Evolutionary conservation across 306 rosid genomes (phyloP), one percentile per base, ranked within the genome.

Genomic region (Sophora flavescens): DNA sequence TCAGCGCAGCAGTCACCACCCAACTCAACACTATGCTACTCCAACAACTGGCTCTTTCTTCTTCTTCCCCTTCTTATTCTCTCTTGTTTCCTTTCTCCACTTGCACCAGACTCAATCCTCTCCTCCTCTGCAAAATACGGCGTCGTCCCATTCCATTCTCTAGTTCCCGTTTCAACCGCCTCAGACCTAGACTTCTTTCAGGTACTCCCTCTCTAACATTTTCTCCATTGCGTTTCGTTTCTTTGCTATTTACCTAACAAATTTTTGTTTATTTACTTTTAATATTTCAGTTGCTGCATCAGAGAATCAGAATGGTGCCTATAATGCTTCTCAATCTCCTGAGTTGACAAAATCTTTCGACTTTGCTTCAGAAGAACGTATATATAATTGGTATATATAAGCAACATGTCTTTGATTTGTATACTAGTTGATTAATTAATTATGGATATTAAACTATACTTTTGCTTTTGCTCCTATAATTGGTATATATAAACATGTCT

Each of bases 281-380:
- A 1, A 4, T 59, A 5, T 86, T 84, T 82, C 96, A 94, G 98
- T 82, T 75, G 87, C 90, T 16, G 89, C 96, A 2, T 80, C 97
- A 41, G 89, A 86, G 56, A 88, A 89, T 85, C 89, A 86, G 56
- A 90, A 89, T 86, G 91, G 91, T 8, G 87, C 81, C 35, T 91
- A 87, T 64, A 87, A 87, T 6, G 14, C 78, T 32, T 94, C 98
- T n/a, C n/a, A n/a, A n/a, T n/a, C n/a, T 77, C 94, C 95, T 5
- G 93, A 91, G 85, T 65, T 79, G 4, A 85, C 97, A 30, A 94
- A 94, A 66, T 41, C 91, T 71, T 94, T 94, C 63, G 98, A 94
- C 70, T 91, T 94, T 69, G 57, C 94, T 14, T 71, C 88, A 0
- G 98, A 94, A 77, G 96, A 94, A 61, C 93, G 96, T 17, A 94